Evolutionary conservation across 2,329 filamentous ascomycete species (phyloP).

Genomic region (Biscogniauxia sp.): DNA sequence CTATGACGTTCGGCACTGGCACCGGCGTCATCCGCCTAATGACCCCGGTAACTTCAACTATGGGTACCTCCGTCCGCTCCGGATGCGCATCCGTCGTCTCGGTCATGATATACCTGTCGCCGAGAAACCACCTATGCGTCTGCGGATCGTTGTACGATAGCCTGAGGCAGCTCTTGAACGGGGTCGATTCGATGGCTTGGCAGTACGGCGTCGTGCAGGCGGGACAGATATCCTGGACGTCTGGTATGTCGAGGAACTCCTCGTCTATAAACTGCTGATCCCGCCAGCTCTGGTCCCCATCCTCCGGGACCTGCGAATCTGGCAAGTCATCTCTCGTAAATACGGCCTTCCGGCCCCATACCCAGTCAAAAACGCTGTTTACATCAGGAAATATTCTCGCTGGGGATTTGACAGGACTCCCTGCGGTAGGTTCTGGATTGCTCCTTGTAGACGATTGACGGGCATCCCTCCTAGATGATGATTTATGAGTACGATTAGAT

Average conservation of each 20-base stretch:
- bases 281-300: not conserved
- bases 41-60: constrained; percentile 18
- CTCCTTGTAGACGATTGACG: not conserved
- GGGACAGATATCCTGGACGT: constrained; percentile 25
- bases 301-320: not conserved
- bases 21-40: constrained; percentile 14
- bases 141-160: constrained; percentile 25
- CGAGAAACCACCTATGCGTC: constrained; percentile 27
- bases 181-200: constrained; percentile 24
- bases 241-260: constrained; percentile 21
- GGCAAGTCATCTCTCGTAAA: not conserved
- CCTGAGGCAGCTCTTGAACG: constrained; percentile 25
- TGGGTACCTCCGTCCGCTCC: constrained; percentile 16
- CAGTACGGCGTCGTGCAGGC: constrained; percentile 27
- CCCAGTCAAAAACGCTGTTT: not conserved
- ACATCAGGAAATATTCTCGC: not conserved
- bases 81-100: constrained; percentile 20
- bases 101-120: constrained; percentile 24
- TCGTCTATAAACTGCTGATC: constrained; percentile 2
- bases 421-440: not conserved
- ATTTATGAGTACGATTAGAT: no score
- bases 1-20: constrained; percentile 23
- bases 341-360: not conserved
- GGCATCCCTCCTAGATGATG: not conserved
- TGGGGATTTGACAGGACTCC: not conserved